A percentile compares a stretch with the other conserved stretches of the same genome.
Conservation (phyloP, 495 filamentous ascomycete genomes). For the Glutinoglossum americanum region DNA sequence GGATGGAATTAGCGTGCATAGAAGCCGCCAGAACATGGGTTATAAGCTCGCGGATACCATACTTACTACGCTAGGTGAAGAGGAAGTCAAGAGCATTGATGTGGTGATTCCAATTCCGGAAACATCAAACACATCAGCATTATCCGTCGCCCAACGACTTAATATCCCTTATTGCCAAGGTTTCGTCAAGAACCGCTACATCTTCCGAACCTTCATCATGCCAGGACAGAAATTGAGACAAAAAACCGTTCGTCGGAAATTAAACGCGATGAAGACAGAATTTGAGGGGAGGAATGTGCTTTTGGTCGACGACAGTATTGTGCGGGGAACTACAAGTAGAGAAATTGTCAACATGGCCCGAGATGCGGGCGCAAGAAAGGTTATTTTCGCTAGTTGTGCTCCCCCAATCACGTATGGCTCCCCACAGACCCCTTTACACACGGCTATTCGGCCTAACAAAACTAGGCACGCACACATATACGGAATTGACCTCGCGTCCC, state of each 20-base stretch:
- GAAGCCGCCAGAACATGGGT: slow-evolving; percentile 82
- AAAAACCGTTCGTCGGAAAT: slow-evolving; percentile 53
- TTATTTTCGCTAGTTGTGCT: slow-evolving; percentile 75
- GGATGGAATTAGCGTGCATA: slow-evolving; percentile 82
- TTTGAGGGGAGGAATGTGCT: slow-evolving; percentile 70
- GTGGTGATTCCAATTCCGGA: slow-evolving; percentile 80
- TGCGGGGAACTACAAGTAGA: slow-evolving; percentile 72
- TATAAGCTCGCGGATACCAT: slow-evolving; percentile 66
- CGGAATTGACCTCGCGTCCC: slow-evolving; percentile 77
- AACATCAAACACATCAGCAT: slow-evolving; percentile 68
- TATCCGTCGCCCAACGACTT: slow-evolving; percentile 52
- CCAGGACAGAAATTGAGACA: slow-evolving; percentile 68
- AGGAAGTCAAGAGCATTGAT: slow-evolving; percentile 67
- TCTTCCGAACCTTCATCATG: slow-evolving; percentile 94
- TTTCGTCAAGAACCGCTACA: slow-evolving; percentile 90
- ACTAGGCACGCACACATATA: slow-evolving; percentile 46
- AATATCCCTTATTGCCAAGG: slow-evolving; percentile 65
- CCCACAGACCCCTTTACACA: slow-evolving; percentile 15
- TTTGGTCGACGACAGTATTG: slow-evolving; percentile 83
- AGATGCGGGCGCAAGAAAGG: slow-evolving; percentile 75
- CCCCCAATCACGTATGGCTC: slow-evolving; percentile 55
- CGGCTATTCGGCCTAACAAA: not conserved
- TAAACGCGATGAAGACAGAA: slow-evolving; percentile 71
- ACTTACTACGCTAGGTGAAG: slow-evolving; percentile 44
- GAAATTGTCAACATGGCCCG: slow-evolving; percentile 90